Conservation (phyloP, 805 yeast genomes). For the Candida palmyrensis region DNA sequence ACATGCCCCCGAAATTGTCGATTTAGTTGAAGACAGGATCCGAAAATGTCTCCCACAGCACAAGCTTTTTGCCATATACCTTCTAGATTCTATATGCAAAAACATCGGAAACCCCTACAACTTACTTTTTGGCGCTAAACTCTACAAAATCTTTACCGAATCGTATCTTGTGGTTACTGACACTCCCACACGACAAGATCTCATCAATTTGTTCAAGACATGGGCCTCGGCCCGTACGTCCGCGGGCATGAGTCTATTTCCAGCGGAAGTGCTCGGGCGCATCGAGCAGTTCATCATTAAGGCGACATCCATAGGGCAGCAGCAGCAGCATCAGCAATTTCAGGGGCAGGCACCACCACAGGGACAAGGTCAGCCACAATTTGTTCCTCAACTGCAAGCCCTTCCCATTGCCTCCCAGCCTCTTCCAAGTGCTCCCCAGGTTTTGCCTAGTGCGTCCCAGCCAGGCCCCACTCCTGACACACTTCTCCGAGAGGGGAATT, state of each 20-base stretch:
- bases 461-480: constrained; percentile 19
- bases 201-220: constrained; percentile 37
- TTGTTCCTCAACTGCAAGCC: no score
- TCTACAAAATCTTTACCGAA: constrained; percentile 33
- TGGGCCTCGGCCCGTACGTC: constrained; percentile 32
- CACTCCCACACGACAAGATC: constrained; percentile 31
- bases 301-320: constrained; percentile 24
- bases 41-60: constrained; percentile 34
- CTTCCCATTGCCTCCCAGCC: no score
- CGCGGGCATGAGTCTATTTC: constrained; percentile 31
- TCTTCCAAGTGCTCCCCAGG: no score
- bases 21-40: constrained; percentile 31
- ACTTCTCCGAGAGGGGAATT: constrained; percentile 32
- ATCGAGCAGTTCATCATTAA: constrained; percentile 36
- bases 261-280: constrained; percentile 19
- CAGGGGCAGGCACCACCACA: constrained; percentile 3
- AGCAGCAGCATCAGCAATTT: constrained; percentile 4
- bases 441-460: no score
- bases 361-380: background rate
- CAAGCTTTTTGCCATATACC: constrained; percentile 30
- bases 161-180: constrained; percentile 36
- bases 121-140: constrained; percentile 27
- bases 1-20: constrained; percentile 26
- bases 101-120: constrained; percentile 41
- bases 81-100: constrained; percentile 39